These are phyloP conservation scores for Symbiodinium pilosum DNA, from an alignment of 73 alveolate species.

Conservation along the genomic window DNA sequence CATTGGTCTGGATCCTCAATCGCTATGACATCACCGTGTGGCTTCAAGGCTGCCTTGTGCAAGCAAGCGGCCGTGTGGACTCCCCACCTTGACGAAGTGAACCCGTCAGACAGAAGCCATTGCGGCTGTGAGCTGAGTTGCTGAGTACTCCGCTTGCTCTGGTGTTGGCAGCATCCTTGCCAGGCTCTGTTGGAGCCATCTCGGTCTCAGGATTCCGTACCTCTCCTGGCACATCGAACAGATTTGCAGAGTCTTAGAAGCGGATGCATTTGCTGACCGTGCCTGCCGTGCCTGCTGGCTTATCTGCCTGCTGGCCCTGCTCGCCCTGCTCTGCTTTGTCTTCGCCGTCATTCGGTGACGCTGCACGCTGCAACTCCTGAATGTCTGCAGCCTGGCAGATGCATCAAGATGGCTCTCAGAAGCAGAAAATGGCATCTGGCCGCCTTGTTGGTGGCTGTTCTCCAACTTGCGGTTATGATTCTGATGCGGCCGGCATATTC, in stretches of 20 bases:
- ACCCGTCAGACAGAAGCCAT: neutral
- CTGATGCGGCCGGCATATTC: slow-evolving; percentile 76
- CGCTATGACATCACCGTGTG: neutral
- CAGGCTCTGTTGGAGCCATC: neutral
- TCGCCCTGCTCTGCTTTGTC: neutral
- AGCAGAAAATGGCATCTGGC: neutral
- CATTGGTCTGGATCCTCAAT: neutral
- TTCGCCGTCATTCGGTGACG: neutral
- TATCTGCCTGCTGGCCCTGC: neutral
- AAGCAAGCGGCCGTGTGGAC: neutral
- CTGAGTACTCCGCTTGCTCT: neutral
- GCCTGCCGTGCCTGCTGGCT: neutral
- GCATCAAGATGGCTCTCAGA: too few relatives aligned
- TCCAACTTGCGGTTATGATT: slow-evolving; percentile 54
- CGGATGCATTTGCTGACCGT: neutral
- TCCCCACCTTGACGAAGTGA: neutral
- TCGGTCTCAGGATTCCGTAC: neutral
- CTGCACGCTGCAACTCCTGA: neutral
- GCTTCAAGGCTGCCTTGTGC: neutral
- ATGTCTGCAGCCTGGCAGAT: neutral
- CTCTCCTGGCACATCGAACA: neutral
- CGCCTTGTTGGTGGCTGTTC: slow-evolving; percentile 89
- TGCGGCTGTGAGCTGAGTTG: too few relatives aligned
- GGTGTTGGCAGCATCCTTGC: neutral
- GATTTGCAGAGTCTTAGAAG: neutral